A percentile compares a stretch with the other conserved stretches of the same genome.
Conservation (phyloP, 257 asterid genomes). For the Solanum chilense region DNA sequence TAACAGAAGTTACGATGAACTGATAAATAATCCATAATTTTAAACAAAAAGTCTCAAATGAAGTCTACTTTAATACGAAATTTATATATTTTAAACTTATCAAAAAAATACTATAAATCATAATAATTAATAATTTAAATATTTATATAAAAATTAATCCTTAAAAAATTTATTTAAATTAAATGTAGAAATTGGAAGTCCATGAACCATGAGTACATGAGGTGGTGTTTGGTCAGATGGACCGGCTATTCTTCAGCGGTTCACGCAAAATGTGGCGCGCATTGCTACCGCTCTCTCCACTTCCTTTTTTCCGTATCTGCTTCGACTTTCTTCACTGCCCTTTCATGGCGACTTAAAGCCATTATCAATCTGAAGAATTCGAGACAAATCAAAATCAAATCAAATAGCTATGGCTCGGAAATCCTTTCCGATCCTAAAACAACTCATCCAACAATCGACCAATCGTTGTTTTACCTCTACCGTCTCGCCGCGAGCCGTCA, state of each 20-base stretch:
- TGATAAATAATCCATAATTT: too few relatives aligned
- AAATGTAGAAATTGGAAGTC: background rate
- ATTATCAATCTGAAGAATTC: background rate
- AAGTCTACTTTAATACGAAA: too few relatives aligned
- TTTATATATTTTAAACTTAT: too few relatives aligned
- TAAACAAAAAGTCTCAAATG: too few relatives aligned
- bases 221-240: background rate
- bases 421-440: slow-evolving; percentile 33
- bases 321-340: background rate
- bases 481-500: slow-evolving; percentile 57
- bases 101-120: too few relatives aligned
- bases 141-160: too few relatives aligned
- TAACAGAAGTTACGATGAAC: too few relatives aligned
- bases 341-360: background rate
- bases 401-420: slow-evolving; percentile 5
- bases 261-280: background rate
- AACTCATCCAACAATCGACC: slow-evolving; percentile 8
- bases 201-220: background rate
- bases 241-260: background rate
- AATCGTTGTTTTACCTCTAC: slow-evolving; percentile 11
- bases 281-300: background rate
- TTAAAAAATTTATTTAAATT: too few relatives aligned
- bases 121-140: too few relatives aligned
- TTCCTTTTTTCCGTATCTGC: background rate
- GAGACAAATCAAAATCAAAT: background rate